Percentiles rank a stretch among this genome's conserved stretches.
Evolutionary conservation across 2,329 filamentous ascomycete genomes (phyloP).

Genomic region (Aspergillus caelatus): DNA sequence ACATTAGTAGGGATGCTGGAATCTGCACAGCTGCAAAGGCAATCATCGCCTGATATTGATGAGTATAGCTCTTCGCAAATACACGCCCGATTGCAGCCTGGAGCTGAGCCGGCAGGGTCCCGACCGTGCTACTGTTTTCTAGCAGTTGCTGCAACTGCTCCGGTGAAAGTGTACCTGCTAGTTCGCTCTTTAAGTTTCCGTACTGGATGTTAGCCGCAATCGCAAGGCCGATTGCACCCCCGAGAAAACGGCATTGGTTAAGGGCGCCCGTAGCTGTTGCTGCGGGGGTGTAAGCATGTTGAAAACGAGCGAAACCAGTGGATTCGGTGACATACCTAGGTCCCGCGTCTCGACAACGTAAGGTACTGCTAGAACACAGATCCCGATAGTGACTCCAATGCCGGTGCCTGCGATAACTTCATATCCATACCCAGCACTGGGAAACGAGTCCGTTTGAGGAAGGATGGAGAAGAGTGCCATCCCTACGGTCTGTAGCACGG

Average conservation of each 20-base stretch:
- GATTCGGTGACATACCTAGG: background rate
- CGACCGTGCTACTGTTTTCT: background rate
- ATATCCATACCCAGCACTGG: slow-evolving; percentile 2
- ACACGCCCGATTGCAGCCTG: background rate
- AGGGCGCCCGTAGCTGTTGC: slow-evolving; percentile 6
- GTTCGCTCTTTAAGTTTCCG: background rate
- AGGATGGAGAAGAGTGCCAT: slow-evolving; percentile 1
- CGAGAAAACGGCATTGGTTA: slow-evolving; percentile 9
- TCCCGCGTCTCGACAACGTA: slow-evolving; percentile 6
- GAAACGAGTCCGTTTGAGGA: background rate
- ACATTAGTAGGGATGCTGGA: background rate
- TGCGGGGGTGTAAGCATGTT: background rate
- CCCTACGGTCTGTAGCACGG: slow-evolving; percentile 5
- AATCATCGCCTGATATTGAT: slow-evolving; percentile 8
- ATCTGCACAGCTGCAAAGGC: slow-evolving; percentile 8
- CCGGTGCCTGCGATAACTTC: slow-evolving; percentile 6
- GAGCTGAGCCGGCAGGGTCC: background rate
- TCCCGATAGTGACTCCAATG: slow-evolving; percentile 5
- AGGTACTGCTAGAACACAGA: slow-evolving; percentile 2
- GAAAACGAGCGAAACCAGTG: background rate
- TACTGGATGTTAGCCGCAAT: slow-evolving; percentile 7
- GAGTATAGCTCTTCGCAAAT: slow-evolving; percentile 6
- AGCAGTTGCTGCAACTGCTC: background rate
- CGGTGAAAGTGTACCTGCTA: background rate
- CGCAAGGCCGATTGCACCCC: slow-evolving; percentile 7